Evolutionary conservation across 768 basidiomycete genomes (phyloP).

Genomic region (Tephrocybe sp.): DNA sequence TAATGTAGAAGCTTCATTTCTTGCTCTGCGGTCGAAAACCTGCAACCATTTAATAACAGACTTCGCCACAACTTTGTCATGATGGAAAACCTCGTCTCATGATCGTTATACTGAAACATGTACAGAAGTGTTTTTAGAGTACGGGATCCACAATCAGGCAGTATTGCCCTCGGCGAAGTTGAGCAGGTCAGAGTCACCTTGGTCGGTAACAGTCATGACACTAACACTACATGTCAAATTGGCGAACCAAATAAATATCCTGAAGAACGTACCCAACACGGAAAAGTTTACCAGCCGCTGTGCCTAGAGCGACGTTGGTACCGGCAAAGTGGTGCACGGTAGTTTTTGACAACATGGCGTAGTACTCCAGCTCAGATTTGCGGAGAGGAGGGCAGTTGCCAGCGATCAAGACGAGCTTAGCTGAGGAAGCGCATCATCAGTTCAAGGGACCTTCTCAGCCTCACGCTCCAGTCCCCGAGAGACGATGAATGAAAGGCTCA

Average conservation of each 20-base stretch:
- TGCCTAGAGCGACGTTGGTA: constrained; percentile 97
- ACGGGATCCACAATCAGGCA: constrained; percentile 40
- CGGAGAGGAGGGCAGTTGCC: constrained; percentile 99
- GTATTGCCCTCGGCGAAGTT: constrained; percentile 76
- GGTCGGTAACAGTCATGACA: constrained; percentile 96
- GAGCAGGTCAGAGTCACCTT: constrained; percentile 95
- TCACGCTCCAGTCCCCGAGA: constrained; percentile 94
- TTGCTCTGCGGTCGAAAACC: too few relatives aligned
- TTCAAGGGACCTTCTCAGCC: constrained; percentile 98
- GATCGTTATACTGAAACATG: constrained; percentile 4
- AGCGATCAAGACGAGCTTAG: constrained; percentile 97
- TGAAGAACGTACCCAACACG: constrained; percentile 87
- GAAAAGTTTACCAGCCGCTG: constrained; percentile 99
- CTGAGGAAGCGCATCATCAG: constrained; percentile 63
- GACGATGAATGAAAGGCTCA: constrained; percentile 52
- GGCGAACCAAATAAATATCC: neutral
- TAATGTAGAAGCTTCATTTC: neutral
- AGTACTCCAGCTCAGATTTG: constrained; percentile 99
- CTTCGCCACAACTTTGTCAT: too few relatives aligned
- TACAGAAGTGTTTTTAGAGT: neutral
- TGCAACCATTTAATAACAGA: too few relatives aligned
- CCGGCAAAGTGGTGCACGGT: constrained; percentile 98
- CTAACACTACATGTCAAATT: constrained; percentile 35
- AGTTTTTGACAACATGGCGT: constrained; percentile 99
- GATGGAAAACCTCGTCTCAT: constrained; percentile 2